Evolutionary conservation across 441 rosid species (phyloP).

Genomic region (Codiaeum variegatum): DNA sequence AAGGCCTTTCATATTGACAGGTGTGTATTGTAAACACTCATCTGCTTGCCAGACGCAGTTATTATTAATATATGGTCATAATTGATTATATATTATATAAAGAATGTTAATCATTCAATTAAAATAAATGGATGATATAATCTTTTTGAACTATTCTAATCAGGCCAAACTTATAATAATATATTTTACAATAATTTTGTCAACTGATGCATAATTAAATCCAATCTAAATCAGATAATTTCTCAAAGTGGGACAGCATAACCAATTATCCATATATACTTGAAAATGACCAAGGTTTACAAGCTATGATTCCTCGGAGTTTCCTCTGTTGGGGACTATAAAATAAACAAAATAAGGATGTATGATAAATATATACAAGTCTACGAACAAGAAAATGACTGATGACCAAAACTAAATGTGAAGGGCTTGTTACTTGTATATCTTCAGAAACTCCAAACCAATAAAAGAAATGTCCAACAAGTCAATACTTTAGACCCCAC

Average conservation of each 20-base stretch:
- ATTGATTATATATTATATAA: not conserved
- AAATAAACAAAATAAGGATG: not conserved
- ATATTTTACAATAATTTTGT: not conserved
- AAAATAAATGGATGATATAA: not conserved
- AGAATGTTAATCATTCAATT: not conserved
- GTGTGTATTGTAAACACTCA: not conserved
- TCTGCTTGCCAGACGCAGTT: not conserved
- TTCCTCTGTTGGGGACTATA: conserved; percentile 6
- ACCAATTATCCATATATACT: conserved; percentile 3
- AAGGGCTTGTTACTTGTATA: not conserved
- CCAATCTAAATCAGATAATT: conserved; percentile 4
- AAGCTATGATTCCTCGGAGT: not conserved
- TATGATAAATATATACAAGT: no score
- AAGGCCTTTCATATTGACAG: conserved; percentile 3
- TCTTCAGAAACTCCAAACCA: conserved; percentile 1
- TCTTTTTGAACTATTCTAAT: conserved; percentile 12
- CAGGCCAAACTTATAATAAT: not conserved
- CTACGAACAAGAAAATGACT: conserved; percentile 7
- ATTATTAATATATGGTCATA: not conserved
- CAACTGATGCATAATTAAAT: not conserved
- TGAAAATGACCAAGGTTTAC: conserved; percentile 6
- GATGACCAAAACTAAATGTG: conserved; percentile 3
- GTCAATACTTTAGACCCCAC: conserved; percentile 15
- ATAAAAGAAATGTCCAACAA: conserved; percentile 5
- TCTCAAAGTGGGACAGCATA: conserved; percentile 8